Base-by-base conservation (phyloP, 148 eudicot genomes). In the Amaranthus cruentus region DNA sequence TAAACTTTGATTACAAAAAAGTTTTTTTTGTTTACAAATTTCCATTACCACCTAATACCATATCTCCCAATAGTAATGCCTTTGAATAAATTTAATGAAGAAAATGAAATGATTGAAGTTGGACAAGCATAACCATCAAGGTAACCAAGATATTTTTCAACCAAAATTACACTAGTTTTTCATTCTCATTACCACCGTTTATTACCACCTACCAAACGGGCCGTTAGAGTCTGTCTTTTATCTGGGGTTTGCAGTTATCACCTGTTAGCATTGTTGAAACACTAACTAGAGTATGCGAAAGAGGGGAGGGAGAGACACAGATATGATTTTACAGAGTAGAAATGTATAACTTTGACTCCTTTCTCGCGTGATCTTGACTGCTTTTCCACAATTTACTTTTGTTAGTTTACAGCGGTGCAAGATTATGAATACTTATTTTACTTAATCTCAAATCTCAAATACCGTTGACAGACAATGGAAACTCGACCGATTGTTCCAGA, bases 401-500 rank as follows among this genome's bases (percentile, higher is more conserved):
- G 15, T 42, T 57, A 12, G 12, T 10, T 61, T 62, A 7, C 12
- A 15, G 28, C 52, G 18, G 18, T 18, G 42, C 3, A 50, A 62
- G 46, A 56, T 54, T 42, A 38, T 56, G 38, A 50, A n/a, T 50
- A 50, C 12, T 70, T 57, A 71, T 60, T 48, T 53, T 52, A 46
- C 68, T 74, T 50, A 54, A 18, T 18, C 18, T 18, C 18, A 18
- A 18, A 18, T 18, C 68, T 56, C 44, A 52, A 53, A 9, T 70
- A 46, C 51, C 46, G 70, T 75, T 69, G 73, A 77, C 85, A 95
- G 98, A 89, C 96, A 47, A 95, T 95, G 98, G 98, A 95, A 85
- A 76, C 89, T 71, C 91, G 96, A 18, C 90, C 93, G 53, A 88
- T 84, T 73, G 83, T 95, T 72, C 98, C 96, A 66, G 98, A 91